Conservation (phyloP, 164 flowering plant genomes). For the Nymphaea thermarum region DNA sequence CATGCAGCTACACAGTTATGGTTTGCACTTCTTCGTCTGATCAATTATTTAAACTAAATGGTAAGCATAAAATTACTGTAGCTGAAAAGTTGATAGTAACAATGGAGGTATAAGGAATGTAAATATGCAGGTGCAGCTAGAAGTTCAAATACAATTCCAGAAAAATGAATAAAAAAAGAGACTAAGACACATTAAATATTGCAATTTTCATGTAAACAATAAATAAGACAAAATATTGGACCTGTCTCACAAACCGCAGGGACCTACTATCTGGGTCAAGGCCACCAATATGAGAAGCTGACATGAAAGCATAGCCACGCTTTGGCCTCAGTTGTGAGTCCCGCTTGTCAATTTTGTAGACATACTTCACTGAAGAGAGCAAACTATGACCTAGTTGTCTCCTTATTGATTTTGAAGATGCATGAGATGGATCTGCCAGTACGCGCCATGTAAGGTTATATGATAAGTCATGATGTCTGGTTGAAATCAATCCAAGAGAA, state of each 20-base stretch:
- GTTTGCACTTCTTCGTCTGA: too few species aligned
- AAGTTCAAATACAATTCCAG: background rate
- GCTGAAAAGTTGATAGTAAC: too few species aligned
- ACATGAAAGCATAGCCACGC: constrained; percentile 65
- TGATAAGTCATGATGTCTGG: constrained; percentile 54
- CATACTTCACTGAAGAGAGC: constrained; percentile 66
- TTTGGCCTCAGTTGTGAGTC: constrained; percentile 79
- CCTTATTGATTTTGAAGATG: constrained; percentile 61
- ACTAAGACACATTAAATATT: too few species aligned
- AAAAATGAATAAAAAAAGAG: background rate
- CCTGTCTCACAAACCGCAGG: constrained; percentile 83
- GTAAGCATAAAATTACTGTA: too few species aligned
- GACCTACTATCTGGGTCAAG: constrained; percentile 66
- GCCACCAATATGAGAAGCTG: constrained; percentile 74
- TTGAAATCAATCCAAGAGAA: constrained; percentile 61
- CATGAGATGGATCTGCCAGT: constrained; percentile 76
- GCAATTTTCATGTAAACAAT: background rate
- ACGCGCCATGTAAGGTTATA: constrained; percentile 83
- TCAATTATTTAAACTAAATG: too few species aligned
- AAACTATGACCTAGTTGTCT: constrained; percentile 85
- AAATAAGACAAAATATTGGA: constrained; percentile 9
- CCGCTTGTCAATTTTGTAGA: constrained; percentile 61
- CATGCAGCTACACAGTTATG: too few species aligned
- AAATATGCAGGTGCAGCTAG: background rate
- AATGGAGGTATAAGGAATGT: too few species aligned